Evolutionary conservation across 1,139 yeast species (phyloP).

Genomic region (Blastobotrys capitulatus): DNA sequence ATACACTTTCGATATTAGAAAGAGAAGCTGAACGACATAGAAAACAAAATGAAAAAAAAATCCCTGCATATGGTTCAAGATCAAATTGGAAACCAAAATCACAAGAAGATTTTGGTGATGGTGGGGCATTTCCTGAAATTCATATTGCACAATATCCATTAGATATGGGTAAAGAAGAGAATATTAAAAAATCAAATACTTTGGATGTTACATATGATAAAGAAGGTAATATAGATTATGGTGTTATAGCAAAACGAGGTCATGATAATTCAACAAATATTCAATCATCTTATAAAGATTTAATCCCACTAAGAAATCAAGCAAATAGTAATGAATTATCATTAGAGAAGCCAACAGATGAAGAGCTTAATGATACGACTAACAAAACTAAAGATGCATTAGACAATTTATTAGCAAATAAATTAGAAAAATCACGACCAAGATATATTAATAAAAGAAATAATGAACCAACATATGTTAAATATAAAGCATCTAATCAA

Average conservation of each 20-base stretch:
- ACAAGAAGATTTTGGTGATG: constrained; percentile 33
- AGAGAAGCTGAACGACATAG: constrained; percentile 10
- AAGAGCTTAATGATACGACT: constrained; percentile 37
- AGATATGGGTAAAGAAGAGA: constrained; percentile 30
- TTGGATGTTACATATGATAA: constrained; percentile 31
- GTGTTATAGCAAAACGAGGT: constrained; percentile 35
- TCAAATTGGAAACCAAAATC: constrained; percentile 28
- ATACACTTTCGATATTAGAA: too few species aligned
- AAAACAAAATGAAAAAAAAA: constrained; percentile 2
- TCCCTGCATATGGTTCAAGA: constrained; percentile 33
- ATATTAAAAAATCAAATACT: constrained; percentile 17
- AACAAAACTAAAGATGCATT: constrained; percentile 46
- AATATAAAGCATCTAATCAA: constrained; percentile 45
- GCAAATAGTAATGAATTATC: constrained; percentile 34
- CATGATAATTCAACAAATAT: constrained; percentile 31
- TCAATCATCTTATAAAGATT: constrained; percentile 39
- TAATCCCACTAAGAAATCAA: constrained; percentile 45
- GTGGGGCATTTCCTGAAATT: constrained; percentile 36
- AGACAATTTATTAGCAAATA: constrained; percentile 40
- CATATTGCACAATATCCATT: constrained; percentile 34
- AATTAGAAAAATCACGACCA: constrained; percentile 31
- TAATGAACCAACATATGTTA: constrained; percentile 39
- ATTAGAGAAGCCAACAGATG: constrained; percentile 39
- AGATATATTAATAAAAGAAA: constrained; percentile 25
- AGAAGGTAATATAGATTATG: constrained; percentile 34